Evolutionary conservation across 2,329 filamentous ascomycete species (phyloP), one percentile per base, ranked within the genome.

Genomic region (Bipolaris victoriae): DNA sequence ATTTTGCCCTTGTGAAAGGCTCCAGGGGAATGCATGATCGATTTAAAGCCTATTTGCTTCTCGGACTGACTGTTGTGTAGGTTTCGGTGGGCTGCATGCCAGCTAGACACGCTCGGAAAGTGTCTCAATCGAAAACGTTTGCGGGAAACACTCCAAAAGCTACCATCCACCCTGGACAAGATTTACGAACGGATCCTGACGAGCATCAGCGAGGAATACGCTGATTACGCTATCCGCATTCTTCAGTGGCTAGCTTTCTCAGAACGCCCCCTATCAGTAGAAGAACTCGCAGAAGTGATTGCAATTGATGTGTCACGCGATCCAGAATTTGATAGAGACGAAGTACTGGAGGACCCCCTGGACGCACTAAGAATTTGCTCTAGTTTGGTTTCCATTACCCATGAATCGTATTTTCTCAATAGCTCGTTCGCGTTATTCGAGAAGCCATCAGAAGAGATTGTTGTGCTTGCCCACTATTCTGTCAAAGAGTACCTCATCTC

Each of bases 401-500:
- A 20, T 20, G 20, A 20, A 20, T 20, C 20, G 20, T 20, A 20
- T 20, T 20, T 3, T 20, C 20, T 20, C 20, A 20, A 20, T 20
- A 20, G 20, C 20, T 20, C 20, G 20, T 20, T 20, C 20, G 20
- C 20, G 20, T 20, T 20, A 20, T 20, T 20, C 20, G 3, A 20
- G 20, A 20, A 20, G 20, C 20, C 20, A 56, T 71, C 1, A 50
- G 48, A 18, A 52, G 58, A 37, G 40, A 20, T 62, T 13, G 40
- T 68, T 26, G 52, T 52, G 46, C 58, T 76, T 13, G 69, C 72
- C 40, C 74, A 76, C 51, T 76, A 71, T 48, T 76, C 73, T 18
- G 73, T 76, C n/a, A 63, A 74, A 46, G 74, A 76, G 36, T 76
- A 74, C 33, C 70, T 76, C 24, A 13, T 68, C 0, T 75, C 72